Percentiles rank a stretch among this genome's conserved stretches.
Evolutionary conservation across 2,329 filamentous ascomycete genomes (phyloP).

Genomic region (Helotiales sp.): DNA sequence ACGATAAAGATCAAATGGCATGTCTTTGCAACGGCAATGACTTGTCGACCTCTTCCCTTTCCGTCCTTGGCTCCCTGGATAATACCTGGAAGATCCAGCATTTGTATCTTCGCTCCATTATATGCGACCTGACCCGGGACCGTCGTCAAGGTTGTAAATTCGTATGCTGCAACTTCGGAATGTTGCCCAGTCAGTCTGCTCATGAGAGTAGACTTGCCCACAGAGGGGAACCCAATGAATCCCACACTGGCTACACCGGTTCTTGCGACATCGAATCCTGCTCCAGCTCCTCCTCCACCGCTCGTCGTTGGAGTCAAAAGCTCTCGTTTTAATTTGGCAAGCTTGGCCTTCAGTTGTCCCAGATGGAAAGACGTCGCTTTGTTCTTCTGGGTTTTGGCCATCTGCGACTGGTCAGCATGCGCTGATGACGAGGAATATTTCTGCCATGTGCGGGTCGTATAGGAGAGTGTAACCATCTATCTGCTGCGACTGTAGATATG

Average conservation of each 20-base stretch:
- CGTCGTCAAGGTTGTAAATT: constrained; percentile 97
- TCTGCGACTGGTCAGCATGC: constrained; percentile 55
- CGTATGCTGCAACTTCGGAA: constrained; percentile 95
- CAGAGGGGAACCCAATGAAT: constrained; percentile 97
- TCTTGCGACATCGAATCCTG: constrained; percentile 95
- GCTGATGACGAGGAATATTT: not conserved
- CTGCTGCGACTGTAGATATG: not conserved
- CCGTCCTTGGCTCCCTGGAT: constrained; percentile 99
- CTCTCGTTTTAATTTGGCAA: constrained; percentile 96
- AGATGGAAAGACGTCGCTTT: constrained; percentile 94
- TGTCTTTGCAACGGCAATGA: constrained; percentile 98
- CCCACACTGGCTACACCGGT: constrained; percentile 97
- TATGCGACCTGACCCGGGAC: constrained; percentile 96
- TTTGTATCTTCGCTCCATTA: constrained; percentile 97
- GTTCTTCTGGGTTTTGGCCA: constrained; percentile 97
- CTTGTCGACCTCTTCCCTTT: constrained; percentile 94
- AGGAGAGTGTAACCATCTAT: not conserved
- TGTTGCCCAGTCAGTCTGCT: constrained; percentile 92
- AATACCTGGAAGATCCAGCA: constrained; percentile 97
- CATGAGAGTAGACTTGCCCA: constrained; percentile 98
- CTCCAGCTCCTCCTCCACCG: constrained; percentile 76
- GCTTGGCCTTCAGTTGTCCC: constrained; percentile 95
- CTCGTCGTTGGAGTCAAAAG: constrained; percentile 84
- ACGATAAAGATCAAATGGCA: constrained; percentile 99
- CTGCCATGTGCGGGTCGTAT: not conserved